phyloP scores from a whole-genome alignment of 768 basidiomycete species.

The Boletus eberwhitei region DNA sequence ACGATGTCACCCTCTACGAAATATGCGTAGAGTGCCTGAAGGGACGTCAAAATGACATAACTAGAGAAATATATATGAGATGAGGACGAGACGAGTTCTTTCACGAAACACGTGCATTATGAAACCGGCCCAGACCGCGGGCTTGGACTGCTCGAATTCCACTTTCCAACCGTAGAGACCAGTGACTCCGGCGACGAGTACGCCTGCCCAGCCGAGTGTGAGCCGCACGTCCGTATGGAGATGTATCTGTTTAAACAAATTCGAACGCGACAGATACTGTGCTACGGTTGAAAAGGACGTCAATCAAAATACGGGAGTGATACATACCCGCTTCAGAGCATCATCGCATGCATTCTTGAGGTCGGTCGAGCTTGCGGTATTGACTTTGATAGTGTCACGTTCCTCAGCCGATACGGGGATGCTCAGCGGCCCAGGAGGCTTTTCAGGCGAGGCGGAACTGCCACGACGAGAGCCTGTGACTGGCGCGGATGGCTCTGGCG shows the following conservation, averaged over 20 bases:
- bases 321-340: conserved; percentile 78
- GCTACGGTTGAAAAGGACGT: background rate
- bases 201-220: conserved; percentile 80
- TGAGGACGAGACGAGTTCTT: background rate
- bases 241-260: conserved; percentile 83
- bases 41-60: conserved; percentile 67
- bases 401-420: conserved; percentile 41
- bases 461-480: conserved; percentile 23
- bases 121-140: conserved; percentile 74
- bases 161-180: conserved; percentile 83
- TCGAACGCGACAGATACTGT: conserved; percentile 79
- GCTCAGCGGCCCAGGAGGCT: conserved; percentile 54
- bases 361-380: conserved; percentile 54
- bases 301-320: background rate
- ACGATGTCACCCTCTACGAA: conserved; percentile 81
- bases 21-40: conserved; percentile 80
- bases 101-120: conserved; percentile 53
- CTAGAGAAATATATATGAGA: conserved; percentile 37
- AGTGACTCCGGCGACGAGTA: conserved; percentile 77
- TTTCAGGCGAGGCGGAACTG: conserved; percentile 29
- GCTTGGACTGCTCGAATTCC: conserved; percentile 88
- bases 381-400: conserved; percentile 58
- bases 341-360: conserved; percentile 81
- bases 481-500: conserved; percentile 11
- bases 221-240: conserved; percentile 87